phyloP scores from a whole-genome alignment of 768 basidiomycete genomes.

The Rhodocollybia butyracea region DNA sequence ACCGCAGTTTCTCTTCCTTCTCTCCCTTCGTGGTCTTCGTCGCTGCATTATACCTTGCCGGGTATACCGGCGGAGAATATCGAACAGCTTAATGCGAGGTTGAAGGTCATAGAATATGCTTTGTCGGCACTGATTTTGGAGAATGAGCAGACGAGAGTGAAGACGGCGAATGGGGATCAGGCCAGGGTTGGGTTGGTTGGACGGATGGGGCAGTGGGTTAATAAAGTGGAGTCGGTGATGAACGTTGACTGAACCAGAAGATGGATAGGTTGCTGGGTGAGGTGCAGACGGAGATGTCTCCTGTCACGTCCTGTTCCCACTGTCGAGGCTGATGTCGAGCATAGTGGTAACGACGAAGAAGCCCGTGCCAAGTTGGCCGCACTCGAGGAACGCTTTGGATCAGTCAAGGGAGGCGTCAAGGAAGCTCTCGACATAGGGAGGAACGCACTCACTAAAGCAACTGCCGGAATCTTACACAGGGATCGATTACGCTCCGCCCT shows the following conservation, averaged over 20 bases:
- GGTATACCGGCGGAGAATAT: slow-evolving; percentile 62
- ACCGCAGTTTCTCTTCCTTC: no score
- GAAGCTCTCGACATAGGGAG: no score
- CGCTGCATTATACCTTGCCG: slow-evolving; percentile 47
- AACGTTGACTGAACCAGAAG: no score
- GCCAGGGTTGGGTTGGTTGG: not conserved
- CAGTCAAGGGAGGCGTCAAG: no score
- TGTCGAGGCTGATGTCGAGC: not conserved
- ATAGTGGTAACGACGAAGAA: slow-evolving; percentile 47
- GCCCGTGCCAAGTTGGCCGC: slow-evolving; percentile 48
- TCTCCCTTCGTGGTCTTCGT: slow-evolving; percentile 29
- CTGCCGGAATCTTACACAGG: no score
- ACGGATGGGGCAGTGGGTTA: not conserved
- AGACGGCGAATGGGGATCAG: slow-evolving; percentile 26
- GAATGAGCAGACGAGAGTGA: slow-evolving; percentile 44
- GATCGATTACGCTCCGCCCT: no score
- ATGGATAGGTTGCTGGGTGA: slow-evolving; percentile 36
- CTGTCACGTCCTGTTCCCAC: slow-evolving; percentile 14
- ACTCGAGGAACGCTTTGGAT: slow-evolving; percentile 68
- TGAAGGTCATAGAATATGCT: slow-evolving; percentile 61
- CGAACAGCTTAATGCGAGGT: slow-evolving; percentile 58
- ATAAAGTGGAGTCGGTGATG: slow-evolving; percentile 15
- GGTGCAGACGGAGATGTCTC: slow-evolving; percentile 51
- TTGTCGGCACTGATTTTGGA: slow-evolving; percentile 59
- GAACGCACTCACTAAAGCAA: no score